Evolutionary conservation across 2,329 filamentous ascomycete species (phyloP).

Genomic region (Alternaria dauci): DNA sequence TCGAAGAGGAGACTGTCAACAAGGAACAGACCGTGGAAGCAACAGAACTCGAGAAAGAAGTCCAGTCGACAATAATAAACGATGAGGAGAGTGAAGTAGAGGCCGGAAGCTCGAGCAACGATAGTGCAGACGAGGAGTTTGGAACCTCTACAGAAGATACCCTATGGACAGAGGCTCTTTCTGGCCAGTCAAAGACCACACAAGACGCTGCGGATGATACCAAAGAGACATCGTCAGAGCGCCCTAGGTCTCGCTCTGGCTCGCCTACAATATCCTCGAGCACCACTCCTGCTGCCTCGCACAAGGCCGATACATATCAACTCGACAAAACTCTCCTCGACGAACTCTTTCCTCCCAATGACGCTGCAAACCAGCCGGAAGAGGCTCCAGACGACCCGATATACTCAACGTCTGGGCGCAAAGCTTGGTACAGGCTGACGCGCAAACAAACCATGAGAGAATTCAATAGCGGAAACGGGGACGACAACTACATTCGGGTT

Average conservation of each 20-base stretch:
- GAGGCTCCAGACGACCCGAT: conserved; percentile 43
- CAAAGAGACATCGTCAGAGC: neutral
- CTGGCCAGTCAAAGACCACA: neutral
- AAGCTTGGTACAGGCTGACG: conserved; percentile 53
- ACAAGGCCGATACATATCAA: neutral
- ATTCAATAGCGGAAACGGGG: conserved; percentile 45
- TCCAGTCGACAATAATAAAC: neutral
- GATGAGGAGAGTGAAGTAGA: neutral
- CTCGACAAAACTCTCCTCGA: conserved; percentile 35
- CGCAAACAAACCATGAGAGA: conserved; percentile 51
- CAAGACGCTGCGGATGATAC: neutral
- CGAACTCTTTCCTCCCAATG: conserved; percentile 36
- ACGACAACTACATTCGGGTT: conserved; percentile 50
- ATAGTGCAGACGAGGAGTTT: conserved; percentile 11
- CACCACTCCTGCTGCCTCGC: neutral
- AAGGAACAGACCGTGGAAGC: neutral
- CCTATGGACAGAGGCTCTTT: conserved; percentile 4
- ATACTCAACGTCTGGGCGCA: conserved; percentile 45
- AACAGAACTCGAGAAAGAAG: neutral
- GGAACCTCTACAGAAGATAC: conserved; percentile 14
- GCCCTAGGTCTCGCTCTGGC: neutral
- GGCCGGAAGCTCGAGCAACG: conserved; percentile 2
- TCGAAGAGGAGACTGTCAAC: conserved; percentile 40
- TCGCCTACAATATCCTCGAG: neutral
- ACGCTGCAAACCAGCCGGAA: conserved; percentile 12